These are phyloP conservation scores for Termitomyces sp. DNA, from an alignment of 768 basidiomycete species.

Conservation along the genomic window DNA sequence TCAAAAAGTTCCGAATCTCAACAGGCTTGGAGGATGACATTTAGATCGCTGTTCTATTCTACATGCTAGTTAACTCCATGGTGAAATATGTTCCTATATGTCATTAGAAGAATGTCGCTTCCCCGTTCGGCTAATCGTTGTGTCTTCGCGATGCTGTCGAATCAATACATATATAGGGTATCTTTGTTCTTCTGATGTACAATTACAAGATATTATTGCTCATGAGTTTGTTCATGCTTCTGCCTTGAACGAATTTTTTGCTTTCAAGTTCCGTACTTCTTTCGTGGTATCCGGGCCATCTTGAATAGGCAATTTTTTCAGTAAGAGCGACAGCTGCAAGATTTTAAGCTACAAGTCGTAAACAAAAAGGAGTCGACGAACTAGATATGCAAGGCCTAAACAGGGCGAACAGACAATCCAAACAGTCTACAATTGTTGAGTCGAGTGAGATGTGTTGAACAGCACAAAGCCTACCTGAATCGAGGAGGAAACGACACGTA, in stretches of 20 bases:
- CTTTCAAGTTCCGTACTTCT: slow-evolving; percentile 3
- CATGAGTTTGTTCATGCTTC: not conserved
- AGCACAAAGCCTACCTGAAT: slow-evolving; percentile 49
- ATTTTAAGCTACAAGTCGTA: not conserved
- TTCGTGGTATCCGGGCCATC: slow-evolving; percentile 13
- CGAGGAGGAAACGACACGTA: slow-evolving; percentile 54
- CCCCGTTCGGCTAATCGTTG: not conserved
- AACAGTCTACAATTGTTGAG: slow-evolving; percentile 44
- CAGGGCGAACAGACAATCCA: slow-evolving; percentile 75
- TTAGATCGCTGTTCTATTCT: not conserved
- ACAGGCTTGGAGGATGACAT: not conserved
- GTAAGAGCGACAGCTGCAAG: slow-evolving; percentile 35
- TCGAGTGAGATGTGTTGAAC: not conserved
- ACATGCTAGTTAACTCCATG: not conserved
- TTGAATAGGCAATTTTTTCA: slow-evolving; percentile 34
- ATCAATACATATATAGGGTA: not conserved
- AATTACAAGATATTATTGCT: not conserved
- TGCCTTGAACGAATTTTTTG: not conserved
- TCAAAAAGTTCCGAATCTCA: not conserved
- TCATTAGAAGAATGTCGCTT: not conserved
- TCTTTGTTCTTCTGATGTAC: not conserved
- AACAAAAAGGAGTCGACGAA: slow-evolving; percentile 23
- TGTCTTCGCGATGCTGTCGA: not conserved
- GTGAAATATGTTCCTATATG: not conserved
- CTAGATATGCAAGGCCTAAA: slow-evolving; percentile 61